Base-by-base conservation (phyloP, 768 basidiomycete species). In the Mycena kentingensis region DNA sequence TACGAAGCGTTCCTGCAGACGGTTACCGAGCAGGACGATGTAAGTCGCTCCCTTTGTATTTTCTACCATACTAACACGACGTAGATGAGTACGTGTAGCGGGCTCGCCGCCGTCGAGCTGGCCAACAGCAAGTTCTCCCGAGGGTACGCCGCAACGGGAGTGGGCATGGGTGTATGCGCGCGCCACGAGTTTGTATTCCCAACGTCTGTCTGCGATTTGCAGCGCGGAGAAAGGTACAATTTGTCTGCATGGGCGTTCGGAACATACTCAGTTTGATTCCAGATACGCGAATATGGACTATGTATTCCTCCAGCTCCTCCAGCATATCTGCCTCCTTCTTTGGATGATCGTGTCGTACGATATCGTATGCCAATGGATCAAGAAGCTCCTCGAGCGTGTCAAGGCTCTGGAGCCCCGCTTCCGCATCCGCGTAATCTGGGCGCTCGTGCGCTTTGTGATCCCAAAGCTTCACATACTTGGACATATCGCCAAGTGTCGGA, bases 241-340 rank as follows among this genome's bases (percentile, higher is more conserved):
- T 11, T 34, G 35, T 5, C 46, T 19, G 32, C 18, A 31, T 46
- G n/a, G n/a, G n/a, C n/a, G n/a, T 19, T 16, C n/a, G 7, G 7
- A 4, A 31, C 11, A 19, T 44, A 12, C 4, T 32, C 26, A 38
- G 22, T 39, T 5, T 21, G 43, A n/a, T n/a, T 35, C 12, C 42
- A 22, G 71, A 25, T 72, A 69, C 50, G 56, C 55, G 12, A 73
- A 73, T 55, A 73, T 72, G 63, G 70, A 74, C 45, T 74, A 63
- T 42, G 47, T 73, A 6, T 65, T 73, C 37, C 58, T 58, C 4
- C 60, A 58, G 0, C 63, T 58, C 32, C 7, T 70, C 4, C 21
- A 15, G 3, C 22, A 27, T 21, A 43, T 52, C 3, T 7, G 48
- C 5, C 19, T 60, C 5, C 25, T 15, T 18, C 18, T 43, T 1